phyloP scores from a whole-genome alignment of 306 rosid genomes.

The Vicia sativa region DNA sequence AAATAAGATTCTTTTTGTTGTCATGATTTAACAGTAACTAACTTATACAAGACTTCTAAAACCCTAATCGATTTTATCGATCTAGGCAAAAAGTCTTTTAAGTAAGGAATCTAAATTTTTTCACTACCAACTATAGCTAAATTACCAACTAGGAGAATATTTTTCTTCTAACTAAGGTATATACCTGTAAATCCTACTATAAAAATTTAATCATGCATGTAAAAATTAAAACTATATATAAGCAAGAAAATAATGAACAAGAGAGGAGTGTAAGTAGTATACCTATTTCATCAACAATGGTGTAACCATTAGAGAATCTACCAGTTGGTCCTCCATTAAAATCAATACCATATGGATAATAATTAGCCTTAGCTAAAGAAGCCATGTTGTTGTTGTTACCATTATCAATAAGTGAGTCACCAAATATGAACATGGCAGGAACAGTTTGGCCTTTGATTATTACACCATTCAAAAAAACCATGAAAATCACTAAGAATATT shows the following conservation, averaged over 20 bases:
- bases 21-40: no score
- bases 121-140: not conserved
- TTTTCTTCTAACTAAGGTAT: not conserved
- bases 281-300: slow-evolving; percentile 85
- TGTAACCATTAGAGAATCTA: slow-evolving; percentile 89
- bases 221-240: not conserved
- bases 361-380: slow-evolving; percentile 92
- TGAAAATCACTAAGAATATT: slow-evolving; percentile 31
- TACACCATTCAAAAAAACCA: slow-evolving; percentile 28
- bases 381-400: slow-evolving; percentile 89
- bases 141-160: slow-evolving; percentile 2
- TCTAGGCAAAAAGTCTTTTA: slow-evolving; percentile 8
- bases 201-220: not conserved
- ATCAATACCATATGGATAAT: slow-evolving; percentile 89
- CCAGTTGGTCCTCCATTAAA: slow-evolving; percentile 89
- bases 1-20: no score
- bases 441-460: slow-evolving; percentile 58
- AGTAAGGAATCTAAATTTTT: not conserved
- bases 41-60: no score
- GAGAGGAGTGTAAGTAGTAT: not conserved
- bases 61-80: no score
- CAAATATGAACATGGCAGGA: slow-evolving; percentile 93
- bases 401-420: slow-evolving; percentile 91
- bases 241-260: not conserved
- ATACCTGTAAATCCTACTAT: not conserved